phyloP scores from a whole-genome alignment of 805 yeast genomes.

The Kodamaea restingae region DNA sequence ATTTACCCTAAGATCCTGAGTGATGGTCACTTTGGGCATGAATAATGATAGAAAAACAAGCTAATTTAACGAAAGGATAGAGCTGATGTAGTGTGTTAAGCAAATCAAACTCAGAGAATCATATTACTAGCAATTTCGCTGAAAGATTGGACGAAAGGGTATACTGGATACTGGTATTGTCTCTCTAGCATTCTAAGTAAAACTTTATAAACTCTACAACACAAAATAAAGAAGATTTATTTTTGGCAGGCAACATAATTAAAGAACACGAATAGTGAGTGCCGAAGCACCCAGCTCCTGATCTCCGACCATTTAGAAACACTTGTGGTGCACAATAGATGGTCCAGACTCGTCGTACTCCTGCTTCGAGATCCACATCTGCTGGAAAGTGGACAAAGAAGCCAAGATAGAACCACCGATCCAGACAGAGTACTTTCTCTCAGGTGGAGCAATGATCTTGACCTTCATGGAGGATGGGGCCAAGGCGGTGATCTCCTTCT shows the following conservation, averaged over 20 bases:
- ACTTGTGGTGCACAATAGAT: constrained; percentile 95
- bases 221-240: not conserved
- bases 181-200: too few relatives aligned
- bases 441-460: constrained; percentile 98
- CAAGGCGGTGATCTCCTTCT: constrained; percentile 98
- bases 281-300: constrained; percentile 1
- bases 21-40: not conserved
- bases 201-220: too few relatives aligned
- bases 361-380: constrained; percentile 99
- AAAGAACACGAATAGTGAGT: constrained; percentile 7
- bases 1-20: too few relatives aligned
- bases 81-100: too few relatives aligned
- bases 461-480: constrained; percentile 99
- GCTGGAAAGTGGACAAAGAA: constrained; percentile 98
- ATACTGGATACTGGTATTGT: too few relatives aligned
- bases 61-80: too few relatives aligned
- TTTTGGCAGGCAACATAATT: constrained; percentile 5
- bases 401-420: constrained; percentile 99
- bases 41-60: not conserved
- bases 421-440: constrained; percentile 99
- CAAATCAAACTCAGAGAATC: too few relatives aligned
- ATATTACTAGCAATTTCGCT: too few relatives aligned
- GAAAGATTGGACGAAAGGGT: too few relatives aligned
- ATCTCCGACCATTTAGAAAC: constrained; percentile 54
- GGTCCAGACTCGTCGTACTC: constrained; percentile 99